A percentile compares a stretch with the other conserved stretches of the same genome.
Conservation (phyloP, 768 basidiomycete genomes). For the Suillus americanus region DNA sequence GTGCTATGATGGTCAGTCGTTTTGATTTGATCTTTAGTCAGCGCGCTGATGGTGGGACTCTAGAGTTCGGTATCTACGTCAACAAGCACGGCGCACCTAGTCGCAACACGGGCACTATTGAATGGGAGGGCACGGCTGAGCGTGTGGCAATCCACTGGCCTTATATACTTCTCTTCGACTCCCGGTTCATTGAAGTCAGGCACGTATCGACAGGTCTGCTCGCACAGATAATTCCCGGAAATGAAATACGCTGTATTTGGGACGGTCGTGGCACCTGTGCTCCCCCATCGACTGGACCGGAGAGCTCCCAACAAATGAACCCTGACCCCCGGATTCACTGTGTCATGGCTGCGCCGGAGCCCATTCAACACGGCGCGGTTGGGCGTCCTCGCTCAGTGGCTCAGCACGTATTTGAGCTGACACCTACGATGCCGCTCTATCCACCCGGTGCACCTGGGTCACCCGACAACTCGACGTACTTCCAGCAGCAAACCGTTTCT, state of each 20-base stretch:
- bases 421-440: constrained; percentile 41
- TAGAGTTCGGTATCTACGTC: constrained; percentile 91
- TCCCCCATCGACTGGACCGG: constrained; percentile 25
- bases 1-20: constrained; percentile 75
- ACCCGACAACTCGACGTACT: constrained; percentile 51
- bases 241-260: constrained; percentile 85
- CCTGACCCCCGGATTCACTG: constrained; percentile 87
- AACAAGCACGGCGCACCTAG: constrained; percentile 90
- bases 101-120: constrained; percentile 67
- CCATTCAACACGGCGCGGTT: constrained; percentile 38
- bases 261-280: constrained; percentile 64
- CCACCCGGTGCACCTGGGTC: constrained; percentile 46
- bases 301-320: constrained; percentile 41
- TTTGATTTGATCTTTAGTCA: not conserved
- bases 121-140: constrained; percentile 94
- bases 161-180: constrained; percentile 84
- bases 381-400: constrained; percentile 49
- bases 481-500: constrained; percentile 46
- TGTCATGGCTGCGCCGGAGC: constrained; percentile 66
- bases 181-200: constrained; percentile 88
- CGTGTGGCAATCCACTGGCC: constrained; percentile 88
- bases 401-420: constrained; percentile 77
- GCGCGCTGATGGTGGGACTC: constrained; percentile 10
- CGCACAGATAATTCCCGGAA: constrained; percentile 79
- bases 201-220: constrained; percentile 79